These are phyloP conservation scores for Floccularia luteovirens DNA, from an alignment of 768 basidiomycete genomes.

Conservation along the genomic window DNA sequence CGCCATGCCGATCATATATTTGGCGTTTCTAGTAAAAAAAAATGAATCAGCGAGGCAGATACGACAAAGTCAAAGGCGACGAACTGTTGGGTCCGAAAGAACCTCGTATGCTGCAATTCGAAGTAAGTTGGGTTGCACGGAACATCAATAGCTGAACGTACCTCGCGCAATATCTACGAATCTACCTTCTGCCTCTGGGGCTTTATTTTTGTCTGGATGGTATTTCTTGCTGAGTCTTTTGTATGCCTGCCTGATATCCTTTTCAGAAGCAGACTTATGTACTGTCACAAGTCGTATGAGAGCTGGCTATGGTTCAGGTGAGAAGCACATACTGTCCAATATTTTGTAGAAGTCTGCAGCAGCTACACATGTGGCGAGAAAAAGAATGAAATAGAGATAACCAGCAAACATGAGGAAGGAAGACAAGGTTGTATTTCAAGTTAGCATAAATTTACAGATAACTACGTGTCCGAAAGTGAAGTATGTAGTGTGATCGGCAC, in stretches of 20 bases:
- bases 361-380: conserved; percentile 25
- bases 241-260: conserved; percentile 89
- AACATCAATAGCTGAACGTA: conserved; percentile 22
- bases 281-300: conserved; percentile 24
- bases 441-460: neutral
- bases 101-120: conserved; percentile 75
- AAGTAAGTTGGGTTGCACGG: conserved; percentile 3
- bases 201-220: conserved; percentile 95
- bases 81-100: conserved; percentile 77
- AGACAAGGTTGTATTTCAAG: conserved; percentile 4
- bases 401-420: conserved; percentile 23
- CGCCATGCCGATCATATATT: conserved; percentile 93
- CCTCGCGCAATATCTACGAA: conserved; percentile 92
- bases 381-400: conserved; percentile 26
- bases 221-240: conserved; percentile 82
- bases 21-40: conserved; percentile 61
- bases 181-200: conserved; percentile 69
- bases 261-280: conserved; percentile 72
- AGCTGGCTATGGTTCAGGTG: conserved; percentile 8
- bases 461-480: conserved; percentile 3
- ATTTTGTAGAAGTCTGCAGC: conserved; percentile 79
- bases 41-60: conserved; percentile 5
- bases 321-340: conserved; percentile 59
- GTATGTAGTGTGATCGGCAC: too few species aligned
- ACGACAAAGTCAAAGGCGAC: conserved; percentile 12